These are phyloP conservation scores for Nakazawaea populi DNA, from an alignment of 805 yeast genomes.

Conservation along the genomic window DNA sequence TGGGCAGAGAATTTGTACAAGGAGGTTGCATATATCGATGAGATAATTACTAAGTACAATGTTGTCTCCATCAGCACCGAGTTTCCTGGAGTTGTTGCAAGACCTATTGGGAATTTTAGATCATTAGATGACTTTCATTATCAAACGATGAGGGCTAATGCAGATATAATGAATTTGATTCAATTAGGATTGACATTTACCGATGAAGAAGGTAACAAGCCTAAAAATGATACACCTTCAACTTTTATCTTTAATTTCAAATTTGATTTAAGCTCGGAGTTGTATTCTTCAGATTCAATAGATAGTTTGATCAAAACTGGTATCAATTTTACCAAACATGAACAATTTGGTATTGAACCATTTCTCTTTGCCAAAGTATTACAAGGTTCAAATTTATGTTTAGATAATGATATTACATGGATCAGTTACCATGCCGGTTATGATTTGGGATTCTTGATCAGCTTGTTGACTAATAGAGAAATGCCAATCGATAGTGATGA, in stretches of 20 bases:
- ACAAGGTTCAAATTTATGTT: conserved; percentile 78
- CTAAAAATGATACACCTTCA: conserved; percentile 52
- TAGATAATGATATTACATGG: conserved; percentile 75
- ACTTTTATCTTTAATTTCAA: conserved; percentile 97
- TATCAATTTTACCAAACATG: conserved; percentile 70
- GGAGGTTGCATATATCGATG: conserved; percentile 59
- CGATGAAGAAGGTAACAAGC: conserved; percentile 63
- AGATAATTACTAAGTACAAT: conserved; percentile 50
- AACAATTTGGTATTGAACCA: conserved; percentile 70
- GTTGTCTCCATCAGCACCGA: conserved; percentile 77
- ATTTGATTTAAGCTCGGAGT: conserved; percentile 70
- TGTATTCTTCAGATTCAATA: conserved; percentile 83
- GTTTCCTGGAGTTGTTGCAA: conserved; percentile 91
- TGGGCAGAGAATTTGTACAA: conserved; percentile 66
- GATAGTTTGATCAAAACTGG: conserved; percentile 79
- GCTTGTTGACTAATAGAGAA: conserved; percentile 64
- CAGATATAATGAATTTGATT: conserved; percentile 78
- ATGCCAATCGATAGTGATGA: conserved; percentile 82
- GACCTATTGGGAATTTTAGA: conserved; percentile 92
- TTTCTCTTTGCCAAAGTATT: conserved; percentile 78
- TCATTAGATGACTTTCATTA: conserved; percentile 91
- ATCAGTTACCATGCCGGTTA: conserved; percentile 90
- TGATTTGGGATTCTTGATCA: conserved; percentile 84
- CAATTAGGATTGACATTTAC: conserved; percentile 80
- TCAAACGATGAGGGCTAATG: conserved; percentile 88